Evolutionary conservation across 345 rosid species (phyloP).

Genomic region (Orychophragmus violaceus): DNA sequence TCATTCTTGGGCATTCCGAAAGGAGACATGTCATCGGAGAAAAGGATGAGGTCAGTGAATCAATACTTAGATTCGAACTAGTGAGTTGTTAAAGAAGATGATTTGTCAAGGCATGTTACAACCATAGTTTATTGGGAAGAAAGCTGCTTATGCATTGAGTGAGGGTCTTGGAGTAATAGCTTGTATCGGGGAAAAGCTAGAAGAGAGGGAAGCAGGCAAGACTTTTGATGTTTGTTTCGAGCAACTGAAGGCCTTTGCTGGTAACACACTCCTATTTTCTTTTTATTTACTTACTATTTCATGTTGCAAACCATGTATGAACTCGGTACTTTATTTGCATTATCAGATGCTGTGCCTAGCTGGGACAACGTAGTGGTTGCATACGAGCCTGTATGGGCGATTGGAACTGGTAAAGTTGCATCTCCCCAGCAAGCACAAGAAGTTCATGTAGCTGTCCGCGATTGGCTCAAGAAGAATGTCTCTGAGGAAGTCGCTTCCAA

Average conservation of each 20-base stretch:
- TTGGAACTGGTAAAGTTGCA: conserved; percentile 98
- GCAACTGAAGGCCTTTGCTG: conserved; percentile 89
- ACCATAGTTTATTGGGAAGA: conserved; percentile 89
- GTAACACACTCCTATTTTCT: conserved; percentile 32
- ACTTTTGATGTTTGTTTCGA: conserved; percentile 89
- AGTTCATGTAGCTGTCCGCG: conserved; percentile 83
- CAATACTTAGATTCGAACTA: background rate
- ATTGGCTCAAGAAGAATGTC: conserved; percentile 87
- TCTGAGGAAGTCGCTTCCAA: conserved; percentile 89
- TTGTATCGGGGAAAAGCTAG: conserved; percentile 81
- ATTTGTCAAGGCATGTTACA: background rate
- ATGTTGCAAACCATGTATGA: conserved; percentile 1
- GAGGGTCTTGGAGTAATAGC: conserved; percentile 93
- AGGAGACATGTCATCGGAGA: conserved; percentile 94
- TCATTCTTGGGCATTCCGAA: conserved; percentile 94
- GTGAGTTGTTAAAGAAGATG: background rate
- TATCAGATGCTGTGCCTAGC: conserved; percentile 87
- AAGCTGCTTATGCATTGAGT: conserved; percentile 85
- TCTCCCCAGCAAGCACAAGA: conserved; percentile 94
- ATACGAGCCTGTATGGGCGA: conserved; percentile 99
- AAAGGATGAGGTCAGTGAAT: conserved; percentile 62
- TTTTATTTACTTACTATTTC: background rate
- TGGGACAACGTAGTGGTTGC: conserved; percentile 93
- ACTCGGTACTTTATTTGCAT: too few species aligned
- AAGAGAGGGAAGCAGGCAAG: conserved; percentile 94